These are phyloP conservation scores for Xylaria castorea DNA, from an alignment of 495 filamentous ascomycete genomes.

Conservation along the genomic window DNA sequence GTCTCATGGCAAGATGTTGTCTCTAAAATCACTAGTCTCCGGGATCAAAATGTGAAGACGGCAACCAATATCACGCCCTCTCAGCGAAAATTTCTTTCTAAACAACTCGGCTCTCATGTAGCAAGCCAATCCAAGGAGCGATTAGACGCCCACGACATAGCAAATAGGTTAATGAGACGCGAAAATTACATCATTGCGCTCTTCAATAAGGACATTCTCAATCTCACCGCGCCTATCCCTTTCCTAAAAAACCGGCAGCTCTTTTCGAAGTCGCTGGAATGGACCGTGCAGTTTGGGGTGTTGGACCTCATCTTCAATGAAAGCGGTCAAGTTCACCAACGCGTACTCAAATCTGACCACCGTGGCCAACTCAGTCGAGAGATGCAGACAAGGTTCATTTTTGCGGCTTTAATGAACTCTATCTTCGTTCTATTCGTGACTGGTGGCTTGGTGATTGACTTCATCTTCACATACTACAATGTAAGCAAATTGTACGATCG, in stretches of 20 bases:
- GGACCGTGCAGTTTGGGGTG: conserved; percentile 86
- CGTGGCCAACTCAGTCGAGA: conserved; percentile 77
- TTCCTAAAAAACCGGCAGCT: conserved; percentile 79
- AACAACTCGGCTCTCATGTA: conserved; percentile 41
- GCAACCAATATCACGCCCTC: conserved; percentile 63
- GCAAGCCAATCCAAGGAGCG: conserved; percentile 91
- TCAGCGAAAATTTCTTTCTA: conserved; percentile 66
- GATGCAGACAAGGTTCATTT: conserved; percentile 75
- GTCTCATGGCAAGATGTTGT: conserved; percentile 97
- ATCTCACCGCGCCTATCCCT: conserved; percentile 84
- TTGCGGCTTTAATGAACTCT: conserved; percentile 85
- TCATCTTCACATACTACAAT: conserved; percentile 91
- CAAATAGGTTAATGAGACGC: conserved; percentile 93
- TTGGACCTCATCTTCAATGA: conserved; percentile 95
- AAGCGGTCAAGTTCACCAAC: conserved; percentile 77
- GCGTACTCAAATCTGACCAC: conserved; percentile 83
- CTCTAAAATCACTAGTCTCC: conserved; percentile 80
- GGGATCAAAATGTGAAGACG: conserved; percentile 86
- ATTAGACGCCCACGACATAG: conserved; percentile 96
- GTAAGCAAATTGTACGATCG: conserved; percentile 49
- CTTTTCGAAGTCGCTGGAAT: conserved; percentile 82
- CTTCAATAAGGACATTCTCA: conserved; percentile 93
- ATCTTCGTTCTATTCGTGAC: conserved; percentile 84
- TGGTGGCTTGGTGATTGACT: conserved; percentile 80
- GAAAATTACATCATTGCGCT: conserved; percentile 97